Base-by-base conservation (phyloP, 2,329 filamentous ascomycete genomes). In the Thielaviopsis euricoi region DNA sequence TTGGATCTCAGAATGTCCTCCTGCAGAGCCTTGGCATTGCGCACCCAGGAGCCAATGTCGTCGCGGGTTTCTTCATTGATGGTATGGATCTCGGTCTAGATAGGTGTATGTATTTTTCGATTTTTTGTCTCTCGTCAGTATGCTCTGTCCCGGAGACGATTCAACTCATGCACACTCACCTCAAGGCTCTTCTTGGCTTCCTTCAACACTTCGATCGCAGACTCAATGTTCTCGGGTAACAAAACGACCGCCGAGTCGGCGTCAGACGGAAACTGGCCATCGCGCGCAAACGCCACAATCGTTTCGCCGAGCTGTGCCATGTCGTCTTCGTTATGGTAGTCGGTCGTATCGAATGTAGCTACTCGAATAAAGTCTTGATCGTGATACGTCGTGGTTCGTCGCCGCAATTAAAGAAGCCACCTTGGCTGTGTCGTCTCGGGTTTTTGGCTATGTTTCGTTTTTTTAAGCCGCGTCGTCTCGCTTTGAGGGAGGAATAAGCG, bases 1-100 rank as follows among this genome's bases (percentile, higher is more conserved):
- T 88, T 85, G 23, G 89, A 91, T 52, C 81, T 80, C 65, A 87
- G 81, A 63, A 96, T 91, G 66, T 96, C 91, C 61, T 84, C 80
- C 68, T 95, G 88, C 7, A 96, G 79, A 56, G 84, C 81, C 69
- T 88, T 88, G 53, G 90, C 89, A 68, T 93, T 88, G 55, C 77
- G 73, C 58, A 94, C 87, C 91, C 91, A 97, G 55, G 83, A 80
- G 66, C 89, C 86, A 55, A 95, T 85, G 65, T 94, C 86, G 46
- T 83, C 80, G 58, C 84, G 86, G 19, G 83, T 86, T 63, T 89
- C 82, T 66, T 82, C 80, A 69, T 90, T 94, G 61, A 93, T 80
- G 22, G 74, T 70, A 62, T 83, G 85, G 60, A 97, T 85, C 64
- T 94, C 83, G 60, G 77, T 71, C 82, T 87, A 58, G 12, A 6